A percentile compares a stretch with the other conserved stretches of the same genome.
These are phyloP conservation scores for Viscum album DNA, from an alignment of 177 flowering plant genomes.

Conservation along the genomic window DNA sequence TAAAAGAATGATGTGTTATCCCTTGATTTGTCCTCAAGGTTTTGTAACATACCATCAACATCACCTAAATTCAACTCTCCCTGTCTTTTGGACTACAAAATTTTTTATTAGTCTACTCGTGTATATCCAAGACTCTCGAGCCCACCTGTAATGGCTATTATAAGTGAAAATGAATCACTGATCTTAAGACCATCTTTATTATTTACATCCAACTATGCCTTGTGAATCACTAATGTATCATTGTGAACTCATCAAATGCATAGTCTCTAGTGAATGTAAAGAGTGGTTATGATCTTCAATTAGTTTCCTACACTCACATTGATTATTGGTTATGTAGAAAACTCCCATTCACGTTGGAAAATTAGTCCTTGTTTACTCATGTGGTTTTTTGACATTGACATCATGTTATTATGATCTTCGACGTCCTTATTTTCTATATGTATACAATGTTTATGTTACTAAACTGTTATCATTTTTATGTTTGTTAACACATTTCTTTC, in stretches of 20 bases:
- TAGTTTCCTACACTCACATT: background rate
- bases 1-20: background rate
- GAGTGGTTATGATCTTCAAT: background rate
- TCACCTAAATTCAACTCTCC: background rate
- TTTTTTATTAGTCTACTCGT: background rate
- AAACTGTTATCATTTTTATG: background rate
- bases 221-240: background rate
- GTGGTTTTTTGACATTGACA: background rate
- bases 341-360: background rate
- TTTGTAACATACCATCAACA: background rate
- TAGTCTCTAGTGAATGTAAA: background rate
- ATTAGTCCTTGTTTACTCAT: background rate
- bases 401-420: background rate
- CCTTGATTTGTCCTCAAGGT: background rate
- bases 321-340: too few relatives aligned
- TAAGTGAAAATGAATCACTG: background rate
- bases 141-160: background rate
- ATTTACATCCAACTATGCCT: background rate
- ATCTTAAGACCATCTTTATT: background rate
- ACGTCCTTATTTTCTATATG: background rate
- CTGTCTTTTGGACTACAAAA: background rate
- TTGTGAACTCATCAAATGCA: background rate
- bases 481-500: background rate
- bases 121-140: background rate
- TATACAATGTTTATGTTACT: background rate